Evolutionary conservation across 2,329 filamentous ascomycete genomes (phyloP).

Genomic region (Fusarium praegraminearum): DNA sequence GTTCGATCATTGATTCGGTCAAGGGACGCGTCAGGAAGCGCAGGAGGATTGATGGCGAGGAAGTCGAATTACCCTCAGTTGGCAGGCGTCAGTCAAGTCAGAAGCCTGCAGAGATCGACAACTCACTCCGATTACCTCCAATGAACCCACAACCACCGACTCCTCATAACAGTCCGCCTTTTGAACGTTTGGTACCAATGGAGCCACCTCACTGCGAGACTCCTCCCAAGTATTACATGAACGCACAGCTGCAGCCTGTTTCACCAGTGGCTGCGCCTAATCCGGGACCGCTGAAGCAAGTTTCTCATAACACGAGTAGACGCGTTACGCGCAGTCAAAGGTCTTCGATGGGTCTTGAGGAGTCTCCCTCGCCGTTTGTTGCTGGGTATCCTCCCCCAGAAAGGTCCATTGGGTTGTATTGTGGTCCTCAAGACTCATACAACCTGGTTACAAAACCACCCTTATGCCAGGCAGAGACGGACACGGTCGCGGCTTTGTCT

Average conservation of each 20-base stretch:
- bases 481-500: slow-evolving; percentile 44
- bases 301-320: slow-evolving; percentile 51
- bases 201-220: slow-evolving; percentile 45
- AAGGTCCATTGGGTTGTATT: slow-evolving; percentile 31
- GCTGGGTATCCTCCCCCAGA: slow-evolving; percentile 40
- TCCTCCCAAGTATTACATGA: slow-evolving; percentile 27
- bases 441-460: slow-evolving; percentile 29
- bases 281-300: slow-evolving; percentile 43
- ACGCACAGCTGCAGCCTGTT: slow-evolving; percentile 38
- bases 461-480: slow-evolving; percentile 36
- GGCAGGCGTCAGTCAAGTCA: slow-evolving; percentile 35
- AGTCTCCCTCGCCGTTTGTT: slow-evolving; percentile 44
- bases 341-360: slow-evolving; percentile 1
- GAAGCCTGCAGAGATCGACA: slow-evolving; percentile 32
- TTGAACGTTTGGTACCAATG: slow-evolving; percentile 44
- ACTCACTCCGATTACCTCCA: slow-evolving; percentile 47
- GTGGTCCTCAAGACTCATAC: slow-evolving; percentile 13
- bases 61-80: slow-evolving; percentile 46
- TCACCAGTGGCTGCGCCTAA: slow-evolving; percentile 24
- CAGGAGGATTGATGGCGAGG: slow-evolving; percentile 59
- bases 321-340: slow-evolving; percentile 36
- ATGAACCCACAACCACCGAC: slow-evolving; percentile 45
- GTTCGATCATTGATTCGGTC: slow-evolving; percentile 64
- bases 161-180: slow-evolving; percentile 24
- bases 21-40: slow-evolving; percentile 63